Evolutionary conservation across 73 alveolate species (phyloP), one percentile per base, ranked within the genome.

Genomic region (Paramecium primaurelia): DNA sequence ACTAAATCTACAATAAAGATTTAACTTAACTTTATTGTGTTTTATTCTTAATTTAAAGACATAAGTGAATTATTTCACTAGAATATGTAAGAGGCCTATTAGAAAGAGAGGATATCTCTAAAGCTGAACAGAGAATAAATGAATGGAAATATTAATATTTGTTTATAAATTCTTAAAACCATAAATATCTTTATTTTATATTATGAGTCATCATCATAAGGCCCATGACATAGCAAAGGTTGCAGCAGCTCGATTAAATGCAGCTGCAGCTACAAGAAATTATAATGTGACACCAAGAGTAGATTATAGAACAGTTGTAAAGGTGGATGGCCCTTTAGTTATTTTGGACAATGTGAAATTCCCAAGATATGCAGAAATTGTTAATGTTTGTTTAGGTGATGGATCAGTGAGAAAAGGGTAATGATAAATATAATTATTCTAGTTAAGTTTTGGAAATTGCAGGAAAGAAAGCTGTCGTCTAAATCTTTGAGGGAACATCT

Each of bases 261-360:
- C 94, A 77, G 92, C 91, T 42, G 98, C 98, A 51, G 97, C 95
- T 25, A 54, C 94, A 18, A 93, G 97, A 37, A 92, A 94, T 93
- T 95, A 95, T 92, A 93, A 96, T 93, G 99, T 98, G 93, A 96
- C 98, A 85, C 99, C 99, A 64, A 97, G 99, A 75, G 96, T 98
- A 22, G 99, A 99, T 96, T 99, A 99, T 96, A 97, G 99, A 93
- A 99, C 99, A 60, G 99, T 99, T 73, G 95, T 96, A 92, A 98
- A 99, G 93, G 99, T 98, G 68, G 99, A 99, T 95, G 99, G 99
- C 51, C 99, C 99, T 58, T 93, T 99, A 96, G 99, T 99, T 92
- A 97, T 99, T 86, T 97, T 99, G 87, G 99, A 99, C 93, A 98
- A 98, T 93, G 99, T 99, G 92, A 99, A 99, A 96, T 99, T 99